Base-by-base conservation (phyloP, 1,284 basidiomycete genomes). In the Pseudozyma thailandica region DNA sequence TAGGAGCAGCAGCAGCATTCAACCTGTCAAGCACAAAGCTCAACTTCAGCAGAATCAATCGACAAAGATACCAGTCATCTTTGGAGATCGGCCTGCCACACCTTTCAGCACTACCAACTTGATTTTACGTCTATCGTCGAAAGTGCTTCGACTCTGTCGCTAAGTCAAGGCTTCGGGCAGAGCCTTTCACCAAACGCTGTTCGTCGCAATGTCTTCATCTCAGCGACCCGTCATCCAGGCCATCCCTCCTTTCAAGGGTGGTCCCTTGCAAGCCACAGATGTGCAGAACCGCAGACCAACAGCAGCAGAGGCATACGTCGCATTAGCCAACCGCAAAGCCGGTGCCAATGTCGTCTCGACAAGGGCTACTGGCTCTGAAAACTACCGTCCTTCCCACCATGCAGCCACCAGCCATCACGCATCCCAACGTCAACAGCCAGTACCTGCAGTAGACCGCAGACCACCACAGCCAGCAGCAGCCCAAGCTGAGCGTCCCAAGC, bases 201-300 rank as follows among this genome's bases (percentile, higher is more conserved):
- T 25, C 38, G 62, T 7, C 55, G 15, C 30, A 31, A 71, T 71
- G 68, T 53, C 68, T 50, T 56, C 65, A 13, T 62, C 68, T 10
- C 62, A 71, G 8, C 49, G 57, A 27, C 57, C 57, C 38, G 62
- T 63, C 45, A 25, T 71, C 10, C 62, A 71, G 57, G 26, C 60
- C 50, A 74, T 74, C 43, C 71, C 71, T 38, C 71, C 71, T 31
- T 74, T 71, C 61, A 74, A 69, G 26, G 66, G 66, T n/a, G 71
- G 54, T 2, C 57, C 58, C 0, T 45, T 74, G 2, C 71, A 74
- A 47, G 57, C 64, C 0, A 65, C 66, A 18, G 63, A 70, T 37
- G 60, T 60, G 4, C 55, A 57, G 35, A 74, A 74, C 27, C 56
- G 69, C 15, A 52, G 69, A 27, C 62, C 68, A 20, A 65, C 68